These are phyloP conservation scores for Hygrophoropsis aurantiaca DNA, from an alignment of 768 basidiomycete species.

Conservation along the genomic window DNA sequence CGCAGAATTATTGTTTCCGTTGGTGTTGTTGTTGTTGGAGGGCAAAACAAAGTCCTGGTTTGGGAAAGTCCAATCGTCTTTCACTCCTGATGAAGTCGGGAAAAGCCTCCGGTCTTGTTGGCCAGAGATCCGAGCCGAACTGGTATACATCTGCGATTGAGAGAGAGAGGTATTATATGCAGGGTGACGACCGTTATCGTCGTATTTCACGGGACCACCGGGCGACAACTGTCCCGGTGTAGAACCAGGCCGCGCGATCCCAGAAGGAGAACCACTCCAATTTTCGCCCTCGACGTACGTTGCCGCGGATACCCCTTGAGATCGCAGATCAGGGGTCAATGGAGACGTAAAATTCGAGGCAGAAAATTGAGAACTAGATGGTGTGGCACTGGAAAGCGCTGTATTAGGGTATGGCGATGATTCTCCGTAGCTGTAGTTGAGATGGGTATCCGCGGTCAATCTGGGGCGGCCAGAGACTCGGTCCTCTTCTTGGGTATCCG, in stretches of 20 bases:
- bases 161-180: conserved; percentile 61
- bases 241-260: conserved; percentile 67
- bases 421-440: conserved; percentile 41
- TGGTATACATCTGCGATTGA: conserved; percentile 63
- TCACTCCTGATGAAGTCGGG: conserved; percentile 40
- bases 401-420: conserved; percentile 49
- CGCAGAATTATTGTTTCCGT: conserved; percentile 1
- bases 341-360: conserved; percentile 47
- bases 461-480: conserved; percentile 41
- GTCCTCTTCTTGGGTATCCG: conserved; percentile 45
- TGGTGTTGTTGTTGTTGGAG: conserved; percentile 10
- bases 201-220: conserved; percentile 59
- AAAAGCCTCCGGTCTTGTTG: conserved; percentile 65
- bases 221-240: conserved; percentile 59
- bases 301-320: conserved; percentile 44
- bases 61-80: conserved; percentile 74
- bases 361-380: conserved; percentile 50
- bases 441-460: conserved; percentile 48
- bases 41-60: conserved; percentile 55
- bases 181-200: conserved; percentile 67
- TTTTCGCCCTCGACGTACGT: conserved; percentile 46
- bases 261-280: conserved; percentile 55
- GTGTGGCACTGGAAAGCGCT: conserved; percentile 52
- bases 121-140: conserved; percentile 69
- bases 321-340: conserved; percentile 46